Evolutionary conservation across 345 rosid genomes (phyloP), one percentile per base, ranked within the genome.

Genomic region (Eucalyptus microcorys): DNA sequence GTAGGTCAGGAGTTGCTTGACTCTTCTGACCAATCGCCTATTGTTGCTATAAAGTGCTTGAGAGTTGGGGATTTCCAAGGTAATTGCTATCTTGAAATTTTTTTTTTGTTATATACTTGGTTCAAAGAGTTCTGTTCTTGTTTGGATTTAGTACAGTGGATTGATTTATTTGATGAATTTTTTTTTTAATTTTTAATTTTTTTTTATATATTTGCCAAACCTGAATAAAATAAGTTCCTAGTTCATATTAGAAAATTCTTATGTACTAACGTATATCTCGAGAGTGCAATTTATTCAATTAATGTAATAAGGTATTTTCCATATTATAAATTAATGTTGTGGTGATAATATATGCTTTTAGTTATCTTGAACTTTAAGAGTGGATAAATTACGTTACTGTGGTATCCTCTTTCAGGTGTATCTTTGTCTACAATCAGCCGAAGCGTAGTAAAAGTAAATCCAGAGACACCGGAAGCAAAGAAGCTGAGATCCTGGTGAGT

Each of bases 21-120:
- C 88, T 87, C 88, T 87, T 95, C 95, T 92, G 96, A 94, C 90
- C 90, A 91, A 90, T 95, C 93, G 2, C 99, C 99, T 9, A 87
- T 95, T 49, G 94, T 97, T 86, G 98, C 99, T 34, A 92, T 97
- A 59, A 96, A 97, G 93, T 93, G 96, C 79, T 95, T 97, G n/a
- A 96, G 89, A 91, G 99, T 96, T 88, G 95, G 98, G 59, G 99
- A 97, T 50, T 97, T 96, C 91, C 98, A 96, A 96, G 99, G 99
- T 97, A 94, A 83, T 40, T 76, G 47, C 15, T 40, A 21, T 6
- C 14, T 40, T 21, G 8, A 21, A n/a, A n/a, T n/a, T n/a, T n/a
- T n/a, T n/a, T n/a, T n/a, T n/a, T 21, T 40, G 27, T 21, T 21
- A 5, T 71, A 43, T 76, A 3, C 84, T 40, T 0, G 47, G 15